phyloP scores from a whole-genome alignment of 139 green algal species.

The Chlorella sorokiniana region DNA sequence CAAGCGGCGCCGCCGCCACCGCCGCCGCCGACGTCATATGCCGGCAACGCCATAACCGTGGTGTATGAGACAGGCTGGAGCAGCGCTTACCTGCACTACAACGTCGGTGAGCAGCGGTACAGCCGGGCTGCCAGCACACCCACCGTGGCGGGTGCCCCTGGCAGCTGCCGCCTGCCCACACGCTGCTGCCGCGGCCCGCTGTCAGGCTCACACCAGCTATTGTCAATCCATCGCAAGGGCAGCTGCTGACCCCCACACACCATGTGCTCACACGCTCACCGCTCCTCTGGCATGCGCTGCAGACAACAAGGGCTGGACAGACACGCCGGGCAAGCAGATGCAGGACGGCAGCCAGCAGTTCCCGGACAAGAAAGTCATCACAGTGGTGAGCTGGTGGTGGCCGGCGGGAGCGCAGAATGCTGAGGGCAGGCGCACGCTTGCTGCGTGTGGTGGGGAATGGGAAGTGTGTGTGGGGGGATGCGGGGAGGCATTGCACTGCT shows the following conservation, averaged over 20 bases:
- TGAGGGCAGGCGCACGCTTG: neutral
- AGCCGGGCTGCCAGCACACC: neutral
- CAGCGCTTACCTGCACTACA: constrained; percentile 31
- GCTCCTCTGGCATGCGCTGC: neutral
- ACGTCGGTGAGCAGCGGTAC: neutral
- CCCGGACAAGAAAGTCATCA: constrained; percentile 21
- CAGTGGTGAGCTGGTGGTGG: neutral
- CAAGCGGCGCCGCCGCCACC: neutral
- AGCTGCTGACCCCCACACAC: too few species aligned
- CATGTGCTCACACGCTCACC: neutral
- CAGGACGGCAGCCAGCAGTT: constrained; percentile 32
- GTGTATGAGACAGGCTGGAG: constrained; percentile 35
- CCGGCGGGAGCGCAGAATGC: neutral
- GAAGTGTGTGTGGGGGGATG: too few species aligned
- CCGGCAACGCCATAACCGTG: neutral
- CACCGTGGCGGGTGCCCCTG: too few species aligned
- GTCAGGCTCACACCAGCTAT: too few species aligned
- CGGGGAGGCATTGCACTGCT: too few species aligned
- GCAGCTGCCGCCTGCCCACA: too few species aligned
- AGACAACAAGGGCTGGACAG: constrained; percentile 25
- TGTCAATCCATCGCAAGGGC: too few species aligned
- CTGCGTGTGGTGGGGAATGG: too few species aligned
- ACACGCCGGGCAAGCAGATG: constrained; percentile 18
- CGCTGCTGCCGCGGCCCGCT: too few species aligned
- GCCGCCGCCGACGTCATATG: neutral